Evolutionary conservation across 768 basidiomycete genomes (phyloP), one percentile per base, ranked within the genome.

Genomic region (Boletus rex-veris): DNA sequence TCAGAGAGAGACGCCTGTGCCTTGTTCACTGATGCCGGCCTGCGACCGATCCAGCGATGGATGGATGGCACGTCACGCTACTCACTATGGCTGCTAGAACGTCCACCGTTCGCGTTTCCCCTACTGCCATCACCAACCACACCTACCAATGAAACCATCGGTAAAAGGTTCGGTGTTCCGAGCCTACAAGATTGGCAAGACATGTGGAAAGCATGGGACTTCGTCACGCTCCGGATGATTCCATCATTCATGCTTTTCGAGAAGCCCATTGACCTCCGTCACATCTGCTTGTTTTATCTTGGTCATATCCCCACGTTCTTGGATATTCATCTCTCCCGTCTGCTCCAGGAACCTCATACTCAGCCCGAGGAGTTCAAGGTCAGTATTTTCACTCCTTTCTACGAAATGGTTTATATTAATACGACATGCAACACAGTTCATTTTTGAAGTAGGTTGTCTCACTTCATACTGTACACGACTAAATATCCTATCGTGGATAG

Each of bases 281-380:
- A 98, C 69, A 93, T 96, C 52, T 96, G 93, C 64, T 78, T 98
- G n/a, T 99, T 99, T 74, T 98, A 98, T 71, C 65, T 92, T 12
- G 96, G 96, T 0, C 97, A 98, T 67, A 92, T 98, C 43, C 92
- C 92, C 2, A 79, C 90, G 18, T 97, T 96, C 75, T 70, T 95
- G 57, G 95, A 97, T 63, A 97, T 97, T 21, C 88, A 96, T 64
- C 71, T 96, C 45, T 90, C 90, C 3, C 77, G 79, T 45, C 70
- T 92, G 12, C 69, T 97, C 47, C 65, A 82, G 38, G 88, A 94
- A 61, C 82, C 86, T 1, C 82, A 91, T 61, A 92, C 93, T 0
- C 84, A 93, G 58, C 97, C 97, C 1, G 80, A 88, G 55, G 74
- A 80, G 48, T 96, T 88, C 75, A 92, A 92, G 68, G 81, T 82